These are phyloP conservation scores for Trichoderma erinaceum DNA, from an alignment of 495 filamentous ascomycete species.

Conservation along the genomic window DNA sequence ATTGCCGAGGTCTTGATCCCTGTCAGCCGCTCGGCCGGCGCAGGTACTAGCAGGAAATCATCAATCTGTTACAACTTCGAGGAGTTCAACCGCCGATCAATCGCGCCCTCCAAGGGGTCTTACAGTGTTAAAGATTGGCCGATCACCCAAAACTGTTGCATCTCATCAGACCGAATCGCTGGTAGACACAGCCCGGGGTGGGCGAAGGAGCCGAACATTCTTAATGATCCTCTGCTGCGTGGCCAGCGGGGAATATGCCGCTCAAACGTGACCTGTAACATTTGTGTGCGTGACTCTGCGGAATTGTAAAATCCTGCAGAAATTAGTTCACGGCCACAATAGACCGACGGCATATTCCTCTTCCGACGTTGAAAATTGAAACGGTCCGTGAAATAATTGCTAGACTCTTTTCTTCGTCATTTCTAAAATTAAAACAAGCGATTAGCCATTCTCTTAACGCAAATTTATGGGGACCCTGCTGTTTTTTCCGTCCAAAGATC, in stretches of 20 bases:
- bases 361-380: background rate
- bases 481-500: background rate
- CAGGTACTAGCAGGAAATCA: background rate
- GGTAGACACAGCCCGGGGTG: too few relatives aligned
- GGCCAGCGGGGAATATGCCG: too few relatives aligned
- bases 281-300: too few relatives aligned
- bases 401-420: background rate
- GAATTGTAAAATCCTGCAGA: too few relatives aligned
- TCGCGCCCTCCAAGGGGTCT: too few relatives aligned
- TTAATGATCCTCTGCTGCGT: too few relatives aligned
- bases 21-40: slow-evolving; percentile 1
- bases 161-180: too few relatives aligned
- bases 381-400: background rate
- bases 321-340: background rate
- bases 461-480: background rate
- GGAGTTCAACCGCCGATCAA: too few relatives aligned
- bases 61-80: background rate
- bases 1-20: background rate
- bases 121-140: too few relatives aligned
- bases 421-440: background rate
- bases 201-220: too few relatives aligned
- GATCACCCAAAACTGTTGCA: too few relatives aligned
- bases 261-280: too few relatives aligned
- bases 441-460: background rate
- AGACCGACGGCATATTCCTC: background rate